Evolutionary conservation across 495 filamentous ascomycete genomes (phyloP), one percentile per base, ranked within the genome.

Genomic region (Schizothecium vesticola): DNA sequence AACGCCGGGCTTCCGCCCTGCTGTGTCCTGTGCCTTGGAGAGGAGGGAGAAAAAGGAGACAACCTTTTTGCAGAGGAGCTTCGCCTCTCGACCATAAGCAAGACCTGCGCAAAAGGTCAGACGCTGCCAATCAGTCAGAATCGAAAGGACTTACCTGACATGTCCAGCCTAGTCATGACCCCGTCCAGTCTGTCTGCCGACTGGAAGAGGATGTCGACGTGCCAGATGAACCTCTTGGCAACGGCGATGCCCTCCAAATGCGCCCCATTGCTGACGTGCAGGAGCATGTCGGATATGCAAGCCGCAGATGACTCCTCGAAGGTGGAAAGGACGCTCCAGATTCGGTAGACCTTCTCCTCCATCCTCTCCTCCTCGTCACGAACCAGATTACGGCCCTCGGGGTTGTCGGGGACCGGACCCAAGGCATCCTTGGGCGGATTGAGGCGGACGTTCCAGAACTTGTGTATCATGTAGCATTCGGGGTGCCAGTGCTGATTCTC

Each of bases 391-490:
- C 96, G 89, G 65, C 91, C 86, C 66, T 90, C 87, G 31, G 90
- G 87, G 33, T 89, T 91, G 11, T 90, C 91, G 71, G 90, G 86
- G 24, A 82, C 81, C 57, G 88, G 83, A 31, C 82, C 74, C 29
- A 80, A 74, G 12, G 75, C 72, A 59, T 84, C 78, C 29, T 79
- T 78, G 24, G 81, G 79, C 6, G 81, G 79, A 13, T 81, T 82
- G 16, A 99, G 85, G 25, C 94, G 88, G 55, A 99, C 96, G 76
- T 97, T 99, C 96, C 96, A 99, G 80, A 98, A 99, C 76, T 99
- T 99, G 79, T 99, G 96, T 57, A 99, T 99, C 95, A 98, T 99
- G 77, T 99, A 99, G 79, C 96, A 99, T 77, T 99, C 96, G 3
- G 96, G 96, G 75, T 99, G 96, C 96, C 96, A 99, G 73, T 99